Evolutionary conservation across 164 flowering plant species (phyloP).

Genomic region (Vitis riparia): DNA sequence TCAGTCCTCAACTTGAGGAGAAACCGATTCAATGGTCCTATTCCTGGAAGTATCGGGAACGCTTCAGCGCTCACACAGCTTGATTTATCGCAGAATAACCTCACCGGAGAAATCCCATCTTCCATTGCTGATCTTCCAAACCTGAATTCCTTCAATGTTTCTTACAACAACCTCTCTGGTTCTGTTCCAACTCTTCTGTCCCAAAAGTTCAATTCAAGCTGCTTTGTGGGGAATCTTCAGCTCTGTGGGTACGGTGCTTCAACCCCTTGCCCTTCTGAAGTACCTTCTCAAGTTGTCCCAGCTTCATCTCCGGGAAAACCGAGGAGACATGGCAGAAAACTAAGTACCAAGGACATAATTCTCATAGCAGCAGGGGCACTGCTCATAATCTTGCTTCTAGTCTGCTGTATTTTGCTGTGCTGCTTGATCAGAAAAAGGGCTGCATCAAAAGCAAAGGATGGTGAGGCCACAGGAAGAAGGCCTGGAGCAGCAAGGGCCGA

Average conservation of each 20-base stretch:
- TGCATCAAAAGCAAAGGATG: slow-evolving; percentile 30
- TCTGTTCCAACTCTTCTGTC: slow-evolving; percentile 62
- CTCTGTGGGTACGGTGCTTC: slow-evolving; percentile 75
- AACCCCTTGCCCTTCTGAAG: slow-evolving; percentile 45
- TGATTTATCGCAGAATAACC: slow-evolving; percentile 61
- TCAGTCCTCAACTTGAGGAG: slow-evolving; percentile 44
- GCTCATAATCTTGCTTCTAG: slow-evolving; percentile 48
- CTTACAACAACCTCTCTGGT: slow-evolving; percentile 86
- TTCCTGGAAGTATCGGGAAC: slow-evolving; percentile 59
- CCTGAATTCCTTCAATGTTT: slow-evolving; percentile 70
- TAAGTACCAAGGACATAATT: slow-evolving; percentile 67
- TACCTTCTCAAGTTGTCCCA: slow-evolving; percentile 32
- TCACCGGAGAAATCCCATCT: slow-evolving; percentile 65
- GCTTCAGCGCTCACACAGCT: slow-evolving; percentile 47
- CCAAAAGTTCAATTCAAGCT: slow-evolving; percentile 70
- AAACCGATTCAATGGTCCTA: slow-evolving; percentile 50
- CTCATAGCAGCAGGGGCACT: slow-evolving; percentile 75
- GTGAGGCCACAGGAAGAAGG: slow-evolving; percentile 10
- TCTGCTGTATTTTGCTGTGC: slow-evolving; percentile 64
- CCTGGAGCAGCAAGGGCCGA: slow-evolving; percentile 12
- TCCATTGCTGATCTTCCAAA: slow-evolving; percentile 51
- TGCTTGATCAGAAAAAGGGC: slow-evolving; percentile 64
- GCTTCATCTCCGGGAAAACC: slow-evolving; percentile 17
- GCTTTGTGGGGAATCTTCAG: slow-evolving; percentile 83
- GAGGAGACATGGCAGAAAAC: slow-evolving; percentile 28